Evolutionary conservation across 1,284 basidiomycete genomes (phyloP), one percentile per base, ranked within the genome.

Genomic region (Mycena sp.): DNA sequence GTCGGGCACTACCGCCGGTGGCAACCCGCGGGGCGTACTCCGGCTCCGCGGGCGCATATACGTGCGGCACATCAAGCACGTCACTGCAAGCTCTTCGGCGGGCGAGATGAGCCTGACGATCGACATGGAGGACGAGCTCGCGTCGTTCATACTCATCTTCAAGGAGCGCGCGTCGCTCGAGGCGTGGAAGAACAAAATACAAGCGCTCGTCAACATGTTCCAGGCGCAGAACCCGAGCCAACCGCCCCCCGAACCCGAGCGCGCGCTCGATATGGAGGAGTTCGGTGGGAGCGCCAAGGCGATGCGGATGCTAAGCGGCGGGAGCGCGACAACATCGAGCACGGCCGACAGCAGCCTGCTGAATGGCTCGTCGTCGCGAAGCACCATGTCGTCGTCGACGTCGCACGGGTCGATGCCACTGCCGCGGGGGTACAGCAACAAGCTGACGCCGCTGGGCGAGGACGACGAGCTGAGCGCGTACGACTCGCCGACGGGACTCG

Each of bases 1-100:
- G 40, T 79, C 80, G 16, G 73, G 78, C 28, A 81, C 82, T 17
- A 71, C 73, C 26, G 76, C 79, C 55, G 82, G 84, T 7, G 32
- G 32, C 32, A 35, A 35, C 59, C 84, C 86, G 37, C 92, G 90
- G 72, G 92, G 93, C 17, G 89, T 93, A 6, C 84, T 99, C 46
- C 89, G 95, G 29, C 86, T 99, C 49, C 98, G 97, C 72, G 97
- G 97, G 0, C 85, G 96, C 40, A 98, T 99, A 70, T 98, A 96
- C 77, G 90, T 98, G 49, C 86, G 92, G 32, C 96, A 98, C 76
- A 96, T 99, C 77, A 90, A 91, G 69, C 88, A 91, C 54, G 91
- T 98, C 46, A 87, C 89, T 19, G 91, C 95, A 63, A 89, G 90
- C 26, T 90, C 88, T 3, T 86, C 90, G 1, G 83, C 86, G 4